Evolutionary conservation across 306 rosid genomes (phyloP).

Genomic region (Vigna trinervia): DNA sequence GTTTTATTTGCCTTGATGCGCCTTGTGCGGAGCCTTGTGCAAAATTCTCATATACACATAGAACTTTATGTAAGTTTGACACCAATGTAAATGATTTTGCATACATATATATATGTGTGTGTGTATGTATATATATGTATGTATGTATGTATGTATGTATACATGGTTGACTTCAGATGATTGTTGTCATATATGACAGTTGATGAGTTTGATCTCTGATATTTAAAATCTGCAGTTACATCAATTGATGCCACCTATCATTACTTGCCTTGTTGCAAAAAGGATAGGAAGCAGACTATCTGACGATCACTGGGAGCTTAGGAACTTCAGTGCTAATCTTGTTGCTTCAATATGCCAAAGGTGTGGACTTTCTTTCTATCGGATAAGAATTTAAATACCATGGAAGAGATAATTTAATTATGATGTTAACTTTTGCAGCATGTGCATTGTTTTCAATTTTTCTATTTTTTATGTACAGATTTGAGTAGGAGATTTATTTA

Average conservation of each 20-base stretch:
- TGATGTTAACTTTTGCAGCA: constrained; percentile 7
- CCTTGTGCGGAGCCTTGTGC: constrained; percentile 77
- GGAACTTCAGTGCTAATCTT: constrained; percentile 80
- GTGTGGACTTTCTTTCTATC: constrained; percentile 54
- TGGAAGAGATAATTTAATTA: constrained; percentile 16
- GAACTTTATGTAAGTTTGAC: constrained; percentile 85
- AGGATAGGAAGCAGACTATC: constrained; percentile 74
- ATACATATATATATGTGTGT: not conserved
- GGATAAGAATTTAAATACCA: constrained; percentile 8
- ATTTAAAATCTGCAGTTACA: constrained; percentile 68
- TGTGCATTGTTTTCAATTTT: not conserved
- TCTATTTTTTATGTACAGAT: not conserved
- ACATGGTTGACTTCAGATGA: constrained; percentile 10
- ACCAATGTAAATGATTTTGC: constrained; percentile 37
- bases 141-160: no score
- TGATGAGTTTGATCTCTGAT: constrained; percentile 37
- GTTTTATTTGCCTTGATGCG: constrained; percentile 80
- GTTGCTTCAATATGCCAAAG: constrained; percentile 85
- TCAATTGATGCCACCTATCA: constrained; percentile 89
- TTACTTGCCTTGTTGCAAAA: constrained; percentile 90
- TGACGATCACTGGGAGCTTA: constrained; percentile 95
- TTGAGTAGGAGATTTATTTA: not conserved
- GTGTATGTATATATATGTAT: not conserved
- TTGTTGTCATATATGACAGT: constrained; percentile 29
- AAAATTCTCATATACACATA: constrained; percentile 78